A percentile compares a stretch with the other conserved stretches of the same genome.
These are phyloP conservation scores for Flaveria sonorensis DNA, from an alignment of 129 eudicot genomes.

Conservation along the genomic window DNA sequence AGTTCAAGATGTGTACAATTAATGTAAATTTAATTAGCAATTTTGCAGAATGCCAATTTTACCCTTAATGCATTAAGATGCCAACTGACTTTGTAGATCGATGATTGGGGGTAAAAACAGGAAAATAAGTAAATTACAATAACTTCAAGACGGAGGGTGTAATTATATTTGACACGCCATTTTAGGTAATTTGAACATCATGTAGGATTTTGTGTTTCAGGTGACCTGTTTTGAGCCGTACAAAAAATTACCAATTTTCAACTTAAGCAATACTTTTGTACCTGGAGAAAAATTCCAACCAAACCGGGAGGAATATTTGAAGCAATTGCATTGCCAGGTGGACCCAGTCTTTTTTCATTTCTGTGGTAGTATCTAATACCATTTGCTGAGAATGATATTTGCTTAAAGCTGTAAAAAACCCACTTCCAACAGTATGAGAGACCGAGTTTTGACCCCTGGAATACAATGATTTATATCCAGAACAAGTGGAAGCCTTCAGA, in stretches of 20 bases:
- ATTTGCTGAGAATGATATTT: constrained; percentile 35
- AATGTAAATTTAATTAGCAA: not conserved
- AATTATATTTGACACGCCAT: not conserved
- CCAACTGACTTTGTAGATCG: not conserved
- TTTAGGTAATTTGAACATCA: not conserved
- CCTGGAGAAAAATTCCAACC: constrained; percentile 90
- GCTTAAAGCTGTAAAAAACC: constrained; percentile 53
- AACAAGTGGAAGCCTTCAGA: constrained; percentile 58
- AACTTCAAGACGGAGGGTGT: not conserved
- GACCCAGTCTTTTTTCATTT: constrained; percentile 40
- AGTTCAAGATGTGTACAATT: not conserved
- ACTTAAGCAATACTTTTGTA: constrained; percentile 26
- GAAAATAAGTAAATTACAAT: not conserved
- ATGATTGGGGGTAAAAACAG: not conserved
- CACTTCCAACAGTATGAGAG: constrained; percentile 62
- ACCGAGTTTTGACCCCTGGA: constrained; percentile 43
- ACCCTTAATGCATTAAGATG: not conserved
- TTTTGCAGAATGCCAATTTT: not conserved
- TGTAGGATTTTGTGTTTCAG: not conserved
- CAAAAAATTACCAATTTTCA: not conserved
- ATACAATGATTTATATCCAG: constrained; percentile 48
- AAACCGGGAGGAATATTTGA: constrained; percentile 62
- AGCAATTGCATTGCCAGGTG: constrained; percentile 61
- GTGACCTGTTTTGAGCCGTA: not conserved
- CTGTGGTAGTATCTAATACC: constrained; percentile 33